Evolutionary conservation across 768 basidiomycete species (phyloP), one percentile per base, ranked within the genome.

Genomic region (Tulasnella sp.): DNA sequence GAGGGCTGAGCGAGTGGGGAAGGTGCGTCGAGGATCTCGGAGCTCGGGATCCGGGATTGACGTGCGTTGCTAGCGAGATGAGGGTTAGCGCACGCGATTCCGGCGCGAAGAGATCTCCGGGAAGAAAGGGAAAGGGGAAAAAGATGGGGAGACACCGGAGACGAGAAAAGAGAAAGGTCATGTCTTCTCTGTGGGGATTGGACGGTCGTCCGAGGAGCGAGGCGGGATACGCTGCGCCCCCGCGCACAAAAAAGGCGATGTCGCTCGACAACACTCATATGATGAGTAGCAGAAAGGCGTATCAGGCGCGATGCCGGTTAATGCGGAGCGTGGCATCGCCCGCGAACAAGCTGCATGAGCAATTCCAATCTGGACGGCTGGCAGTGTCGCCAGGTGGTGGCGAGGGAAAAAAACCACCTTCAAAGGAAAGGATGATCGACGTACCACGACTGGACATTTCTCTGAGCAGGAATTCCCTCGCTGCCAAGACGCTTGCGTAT

Each of bases 401-500:
- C 14, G 14, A n/a, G n/a, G n/a, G n/a, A n/a, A 34, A 34, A 37
- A 14, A 69, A 69, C n/a, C n/a, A 69, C n/a, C 64, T 14, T 5
- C 4, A 2, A 34, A 34, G 82, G 41, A 81, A 20, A 54, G 40
- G 60, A 24, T 11, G 50, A 54, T 54, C 22, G 41, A 85, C 88
- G 80, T 83, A 94, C 95, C 88, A 93, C 92, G 82, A 95, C 90
- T 11, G 96, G 96, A 85, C 93, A 93, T n/a, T 84, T 97, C 96
- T 83, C 97, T 94, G 81, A 98, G 86, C 80, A 98, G 91, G 89
- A 94, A 91, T 48, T 95, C 96, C 76, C 96, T 90, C 77, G 96
- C 93, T 78, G 92, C 88, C 92, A 98, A 93, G 83, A 98, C 97
- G 86, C 96, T 94, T 85, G 94, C 95, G 87, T 97, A 96, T 42